Evolutionary conservation across 371 early-diverging fungal genomes (phyloP), one percentile per base, ranked within the genome.

Genomic region (Mortierella sp.): DNA sequence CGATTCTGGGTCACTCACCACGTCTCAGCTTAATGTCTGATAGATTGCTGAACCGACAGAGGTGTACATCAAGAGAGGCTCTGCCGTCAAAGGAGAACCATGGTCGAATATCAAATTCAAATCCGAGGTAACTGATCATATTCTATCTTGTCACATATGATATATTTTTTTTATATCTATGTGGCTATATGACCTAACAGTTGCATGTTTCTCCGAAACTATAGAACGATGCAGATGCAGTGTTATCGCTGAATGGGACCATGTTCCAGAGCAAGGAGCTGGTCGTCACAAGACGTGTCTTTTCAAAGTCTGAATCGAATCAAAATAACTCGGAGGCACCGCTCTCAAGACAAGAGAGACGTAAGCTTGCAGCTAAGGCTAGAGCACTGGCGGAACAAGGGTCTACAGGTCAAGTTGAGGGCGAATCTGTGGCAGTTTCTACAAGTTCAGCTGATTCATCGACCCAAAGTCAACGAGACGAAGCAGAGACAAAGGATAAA

Each of bases 61-160:
- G 6, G 63, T 80, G 20, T 75, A 45, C 57, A 72, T 75, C 24
- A 39, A 51, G 58, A 54, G 72, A 52, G 24, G 24, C 11, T 1
- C 66, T 9, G 45, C 28, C 0, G 40, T 32, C 2, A 55, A 65
- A 4, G 66, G 71, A 10, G 54, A 40, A 8, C 57, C 69, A 5
- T 72, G 75, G 80, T 75, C 80, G 3, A 75, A 75, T 22, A 26
- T 68, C 69, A 80, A 75, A 55, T 80, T 80, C 35, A 64, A 67
- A 5, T 28, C 65, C 1, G 80, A 80, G 69, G 79, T 68, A 60
- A 66, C 12, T 1, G 10, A n/a, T 57, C 14, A 14, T 57, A 30
- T 1, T 30, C 12, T 8, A 28, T 26, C 20, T 57, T 28, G 57
- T 54, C 10, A n/a, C 3, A 10, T 26, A 11, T 22, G 20, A 39